Evolutionary conservation across 257 asterid species (phyloP).

Genomic region (Solanum sparsipilum): DNA sequence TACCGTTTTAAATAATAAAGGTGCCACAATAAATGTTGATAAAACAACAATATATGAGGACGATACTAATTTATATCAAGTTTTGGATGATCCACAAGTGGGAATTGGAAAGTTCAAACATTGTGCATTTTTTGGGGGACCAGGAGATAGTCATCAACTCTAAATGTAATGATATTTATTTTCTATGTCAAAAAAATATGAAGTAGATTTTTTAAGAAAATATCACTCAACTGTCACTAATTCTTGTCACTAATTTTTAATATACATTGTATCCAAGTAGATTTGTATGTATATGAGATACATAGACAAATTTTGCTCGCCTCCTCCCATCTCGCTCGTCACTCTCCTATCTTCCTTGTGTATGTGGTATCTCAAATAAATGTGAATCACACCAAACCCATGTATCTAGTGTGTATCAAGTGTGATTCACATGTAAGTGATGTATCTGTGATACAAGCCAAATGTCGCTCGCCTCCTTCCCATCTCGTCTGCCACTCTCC

Average conservation of each 20-base stretch:
- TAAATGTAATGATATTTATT: neutral
- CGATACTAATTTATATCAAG: neutral
- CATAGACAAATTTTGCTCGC: no score
- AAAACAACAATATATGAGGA: neutral
- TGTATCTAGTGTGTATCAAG: no score
- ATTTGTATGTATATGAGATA: no score
- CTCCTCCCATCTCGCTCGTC: no score
- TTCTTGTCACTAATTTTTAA: no score
- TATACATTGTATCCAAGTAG: no score
- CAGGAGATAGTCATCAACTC: neutral
- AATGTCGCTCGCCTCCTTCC: no score
- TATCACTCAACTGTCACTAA: neutral
- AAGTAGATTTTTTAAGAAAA: neutral
- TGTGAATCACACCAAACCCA: no score
- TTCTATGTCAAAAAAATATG: neutral
- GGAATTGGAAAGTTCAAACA: neutral
- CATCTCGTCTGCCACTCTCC: neutral
- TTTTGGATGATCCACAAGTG: neutral
- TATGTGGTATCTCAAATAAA: no score
- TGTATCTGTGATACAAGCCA: no score
- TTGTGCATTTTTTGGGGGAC: neutral
- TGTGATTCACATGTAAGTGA: no score
- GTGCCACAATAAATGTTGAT: neutral
- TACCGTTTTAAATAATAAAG: neutral
- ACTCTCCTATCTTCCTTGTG: no score